Base-by-base conservation (phyloP, 2,329 filamentous ascomycete species). In the Ceratocystiopsis brevicomis region DNA sequence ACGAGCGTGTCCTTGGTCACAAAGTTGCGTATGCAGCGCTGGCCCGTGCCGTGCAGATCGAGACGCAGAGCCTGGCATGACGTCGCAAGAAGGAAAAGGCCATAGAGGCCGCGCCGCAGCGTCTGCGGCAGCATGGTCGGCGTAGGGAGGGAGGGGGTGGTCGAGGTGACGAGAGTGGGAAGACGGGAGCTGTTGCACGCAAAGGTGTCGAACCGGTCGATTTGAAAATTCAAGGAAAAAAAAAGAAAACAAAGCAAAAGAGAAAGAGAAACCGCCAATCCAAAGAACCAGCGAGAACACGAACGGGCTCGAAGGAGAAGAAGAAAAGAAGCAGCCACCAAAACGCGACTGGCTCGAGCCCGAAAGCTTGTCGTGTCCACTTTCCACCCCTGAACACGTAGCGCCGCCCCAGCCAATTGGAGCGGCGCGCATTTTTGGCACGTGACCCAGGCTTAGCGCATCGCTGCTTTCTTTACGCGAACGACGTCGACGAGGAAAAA, bases 11-110 rank as follows among this genome's bases (percentile, higher is more conserved):
- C 86, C 63, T 77, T 81, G 48, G 76, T 73, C 51, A 95, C 87
- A 61, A 95, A 98, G 67, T 98, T 98, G 60, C 88, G 77, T 61
- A 98, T 82, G 67, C 90, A 98, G 66, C 88, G 75, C 46, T 64
- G 61, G 42, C 65, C 62, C 51, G 77, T 71, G 38, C 86, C 84
- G 54, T 74, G 64, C 48, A 98, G 75, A 56, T 98, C 90, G 71
- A 98, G 95, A 68, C 93, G 95, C 55, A 98, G 76, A 47, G 86
- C 86, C 52, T 69, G 61, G 50, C 66, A 64, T 51, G 64, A 64
- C 47, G 66, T 63, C 50, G 69, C 61, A 46, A 78, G 60, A 45
- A 78, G 60, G 50, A 76, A 59, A 42, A 77, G 55, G 59, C 69
- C 66, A 64, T 68, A 74, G 58, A 76, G 54, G 55, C 66, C 66